Percentiles rank a stretch among this genome's conserved stretches.
phyloP scores from a whole-genome alignment of 2,329 filamentous ascomycete genomes.

The Aspergillus melleus region DNA sequence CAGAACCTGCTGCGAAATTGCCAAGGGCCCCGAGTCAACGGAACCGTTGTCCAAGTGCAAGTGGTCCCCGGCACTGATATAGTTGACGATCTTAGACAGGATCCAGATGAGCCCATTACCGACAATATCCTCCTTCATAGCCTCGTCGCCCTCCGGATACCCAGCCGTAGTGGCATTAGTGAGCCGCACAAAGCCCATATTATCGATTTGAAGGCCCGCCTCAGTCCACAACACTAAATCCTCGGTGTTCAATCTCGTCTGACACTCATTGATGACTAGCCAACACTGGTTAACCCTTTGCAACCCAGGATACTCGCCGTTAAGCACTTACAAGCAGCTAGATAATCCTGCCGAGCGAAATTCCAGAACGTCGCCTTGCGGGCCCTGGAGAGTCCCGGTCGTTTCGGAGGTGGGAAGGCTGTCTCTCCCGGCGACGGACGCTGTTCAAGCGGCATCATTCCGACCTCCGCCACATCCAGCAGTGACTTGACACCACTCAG shows the following conservation, averaged over 20 bases:
- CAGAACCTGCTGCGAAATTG: conserved; percentile 42
- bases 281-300: conserved; percentile 7
- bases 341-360: conserved; percentile 65
- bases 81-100: conserved; percentile 66
- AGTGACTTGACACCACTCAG: conserved; percentile 65
- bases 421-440: conserved; percentile 44
- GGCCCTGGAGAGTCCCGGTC: conserved; percentile 52
- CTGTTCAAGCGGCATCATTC: conserved; percentile 42
- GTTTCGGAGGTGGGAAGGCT: conserved; percentile 30
- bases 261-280: conserved; percentile 56
- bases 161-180: conserved; percentile 37
- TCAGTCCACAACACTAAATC: conserved; percentile 65
- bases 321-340: conserved; percentile 56
- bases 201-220: conserved; percentile 60
- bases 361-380: conserved; percentile 66
- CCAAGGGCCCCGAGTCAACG: conserved; percentile 29
- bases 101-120: conserved; percentile 67
- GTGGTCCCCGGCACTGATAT: conserved; percentile 59
- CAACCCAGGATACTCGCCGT: neutral
- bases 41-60: conserved; percentile 34
- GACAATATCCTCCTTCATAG: conserved; percentile 64
- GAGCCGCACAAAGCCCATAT: conserved; percentile 51
- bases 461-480: conserved; percentile 49
- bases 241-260: conserved; percentile 61
- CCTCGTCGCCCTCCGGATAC: conserved; percentile 37